Base-by-base conservation (phyloP, 169 alveolate genomes). In the Cryptosporidium canis region DNA sequence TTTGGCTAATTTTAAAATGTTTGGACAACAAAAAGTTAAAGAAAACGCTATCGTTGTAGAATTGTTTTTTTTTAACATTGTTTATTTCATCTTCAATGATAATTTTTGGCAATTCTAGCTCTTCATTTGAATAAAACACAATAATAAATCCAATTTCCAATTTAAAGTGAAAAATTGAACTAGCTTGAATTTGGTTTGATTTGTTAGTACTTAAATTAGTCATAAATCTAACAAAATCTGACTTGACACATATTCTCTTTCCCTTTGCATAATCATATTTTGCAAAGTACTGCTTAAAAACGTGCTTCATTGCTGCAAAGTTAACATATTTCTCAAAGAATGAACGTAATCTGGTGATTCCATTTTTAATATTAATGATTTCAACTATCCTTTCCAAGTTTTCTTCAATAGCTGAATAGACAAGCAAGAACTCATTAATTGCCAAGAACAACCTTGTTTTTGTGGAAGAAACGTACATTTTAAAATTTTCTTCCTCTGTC, bases 321-420 rank as follows among this genome's bases (percentile, higher is more conserved):
- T 67, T 67, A 18, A 51, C n/a, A 16, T 67, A n/a, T 6, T 45
- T 44, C 16, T 14, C 44, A 5, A 67, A 61, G n/a, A 61, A 61
- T 6, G 47, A 61, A 61, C 47, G 68, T 12, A 61, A 35, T 61
- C n/a, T 61, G 48, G 0, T 2, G n/a, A 61, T 61, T 35, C 68
- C 68, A 61, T 61, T 35, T 35, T 61, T 27, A 29, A 11, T 12
- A 43, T 66, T 66, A 29, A 66, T 43, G 2, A 48, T 70, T 48
- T 47, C 37, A 58, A 31, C 48, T 29, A 70, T 31, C 39, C 53
- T 29, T 33, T 70, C 51, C 16, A 45, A 51, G 18, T 70, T 39
- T 0, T n/a, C 21, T 12, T 70, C 84, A 14, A 70, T 44, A 16
- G 84, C 53, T 9, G 84, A 70, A 70, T 51, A 51, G 14, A 70